These are phyloP conservation scores for Bolboschoenoplectus hybrid DNA, from an alignment of 202 grass and related monocot species.

Conservation along the genomic window DNA sequence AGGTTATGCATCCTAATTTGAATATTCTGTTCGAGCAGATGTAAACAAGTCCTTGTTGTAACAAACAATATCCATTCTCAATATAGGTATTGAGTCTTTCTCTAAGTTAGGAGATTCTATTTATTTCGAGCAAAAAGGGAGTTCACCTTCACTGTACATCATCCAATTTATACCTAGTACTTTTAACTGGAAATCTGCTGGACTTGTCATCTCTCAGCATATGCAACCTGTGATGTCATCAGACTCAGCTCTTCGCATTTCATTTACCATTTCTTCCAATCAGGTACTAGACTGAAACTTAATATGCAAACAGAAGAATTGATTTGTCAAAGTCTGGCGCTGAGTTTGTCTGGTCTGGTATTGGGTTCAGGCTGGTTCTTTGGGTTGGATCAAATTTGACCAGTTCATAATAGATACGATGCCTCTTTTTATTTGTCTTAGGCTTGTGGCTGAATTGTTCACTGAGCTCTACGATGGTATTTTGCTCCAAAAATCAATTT, in stretches of 20 bases:
- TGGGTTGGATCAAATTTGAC: neutral
- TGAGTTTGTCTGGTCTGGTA: neutral
- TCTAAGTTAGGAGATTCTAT: slow-evolving; percentile 93
- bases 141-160: slow-evolving; percentile 56
- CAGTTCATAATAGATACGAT: slow-evolving; percentile 14
- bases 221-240: slow-evolving; percentile 56
- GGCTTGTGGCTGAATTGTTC: neutral
- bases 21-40: neutral
- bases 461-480: neutral
- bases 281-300: slow-evolving; percentile 41
- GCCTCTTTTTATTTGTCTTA: neutral
- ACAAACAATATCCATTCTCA: neutral
- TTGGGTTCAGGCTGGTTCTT: neutral
- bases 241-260: slow-evolving; percentile 62
- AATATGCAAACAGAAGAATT: neutral
- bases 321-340: too few relatives aligned
- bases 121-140: slow-evolving; percentile 81
- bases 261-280: slow-evolving; percentile 61
- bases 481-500: neutral
- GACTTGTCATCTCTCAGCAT: slow-evolving; percentile 59
- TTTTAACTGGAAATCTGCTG: slow-evolving; percentile 72
- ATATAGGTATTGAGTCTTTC: slow-evolving; percentile 85
- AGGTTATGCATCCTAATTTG: slow-evolving; percentile 7
- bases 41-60: neutral
- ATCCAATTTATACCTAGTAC: slow-evolving; percentile 85